Evolutionary conservation across 768 basidiomycete species (phyloP).

Genomic region (Rhodocollybia butyracea): DNA sequence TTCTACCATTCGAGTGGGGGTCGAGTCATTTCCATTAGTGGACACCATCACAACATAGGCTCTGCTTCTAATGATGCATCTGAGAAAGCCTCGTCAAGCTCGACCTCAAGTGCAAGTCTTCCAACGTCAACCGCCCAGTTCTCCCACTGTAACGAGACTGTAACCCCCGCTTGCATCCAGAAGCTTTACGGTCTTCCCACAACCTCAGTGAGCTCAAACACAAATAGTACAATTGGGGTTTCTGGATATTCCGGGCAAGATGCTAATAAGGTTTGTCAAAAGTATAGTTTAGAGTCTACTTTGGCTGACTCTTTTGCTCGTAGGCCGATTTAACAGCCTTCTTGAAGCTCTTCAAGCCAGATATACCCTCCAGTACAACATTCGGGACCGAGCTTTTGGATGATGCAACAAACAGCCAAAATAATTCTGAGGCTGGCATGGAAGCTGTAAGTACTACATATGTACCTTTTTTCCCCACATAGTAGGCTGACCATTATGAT

Average conservation of each 20-base stretch:
- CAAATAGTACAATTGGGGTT: conserved; percentile 18
- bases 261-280: conserved; percentile 12
- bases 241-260: conserved; percentile 17
- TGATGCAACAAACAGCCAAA: conserved; percentile 24
- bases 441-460: conserved; percentile 21
- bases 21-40: too few relatives aligned
- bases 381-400: conserved; percentile 23
- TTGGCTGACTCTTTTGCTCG: too few relatives aligned
- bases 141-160: conserved; percentile 9
- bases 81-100: too few relatives aligned
- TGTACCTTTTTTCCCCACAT: background rate
- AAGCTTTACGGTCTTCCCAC: conserved; percentile 23
- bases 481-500: background rate
- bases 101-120: too few relatives aligned
- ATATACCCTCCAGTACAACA: conserved; percentile 20
- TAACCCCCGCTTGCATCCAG: conserved; percentile 25
- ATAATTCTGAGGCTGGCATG: conserved; percentile 18
- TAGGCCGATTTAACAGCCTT: conserved; percentile 20
- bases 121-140: too few relatives aligned
- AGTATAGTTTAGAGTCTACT: background rate
- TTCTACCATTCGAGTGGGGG: too few relatives aligned
- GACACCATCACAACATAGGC: too few relatives aligned
- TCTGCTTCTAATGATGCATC: too few relatives aligned
- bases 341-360: conserved; percentile 20
- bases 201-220: conserved; percentile 9